Evolutionary conservation across 441 rosid species (phyloP).

Genomic region (Omphalea diandra): DNA sequence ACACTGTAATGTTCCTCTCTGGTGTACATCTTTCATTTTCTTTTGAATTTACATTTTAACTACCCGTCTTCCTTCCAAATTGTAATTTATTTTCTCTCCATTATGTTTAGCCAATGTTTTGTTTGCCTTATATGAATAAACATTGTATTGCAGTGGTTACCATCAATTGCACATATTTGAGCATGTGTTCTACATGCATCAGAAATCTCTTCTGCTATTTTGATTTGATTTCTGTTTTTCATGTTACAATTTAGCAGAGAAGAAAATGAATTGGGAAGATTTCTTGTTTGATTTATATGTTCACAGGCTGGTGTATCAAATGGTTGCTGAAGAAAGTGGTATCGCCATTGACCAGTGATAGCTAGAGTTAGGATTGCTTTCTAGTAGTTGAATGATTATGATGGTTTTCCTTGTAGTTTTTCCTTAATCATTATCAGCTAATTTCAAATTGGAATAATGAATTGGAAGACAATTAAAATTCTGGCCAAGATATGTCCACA

Average conservation of each 20-base stretch:
- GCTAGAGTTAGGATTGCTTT: not conserved
- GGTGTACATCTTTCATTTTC: not conserved
- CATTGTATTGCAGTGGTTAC: not conserved
- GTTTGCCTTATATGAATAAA: not conserved
- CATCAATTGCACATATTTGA: not conserved
- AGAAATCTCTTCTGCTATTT: not conserved
- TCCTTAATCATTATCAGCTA: not conserved
- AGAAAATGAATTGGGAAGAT: not conserved
- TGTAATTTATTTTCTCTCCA: not conserved
- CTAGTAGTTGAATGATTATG: not conserved
- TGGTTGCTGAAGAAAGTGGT: slow-evolving; percentile 3
- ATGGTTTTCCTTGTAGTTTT: not conserved
- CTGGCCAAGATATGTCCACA: not conserved
- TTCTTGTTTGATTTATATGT: not conserved
- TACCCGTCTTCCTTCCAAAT: not conserved
- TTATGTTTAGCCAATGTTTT: not conserved
- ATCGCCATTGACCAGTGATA: not conserved
- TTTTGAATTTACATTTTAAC: not conserved
- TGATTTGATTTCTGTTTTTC: not conserved
- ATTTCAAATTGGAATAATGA: not conserved
- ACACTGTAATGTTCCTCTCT: slow-evolving; percentile 33
- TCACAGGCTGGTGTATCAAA: not conserved
- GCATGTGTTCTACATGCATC: not conserved
- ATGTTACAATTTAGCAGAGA: not conserved
- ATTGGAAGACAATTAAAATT: slow-evolving; percentile 1